These are phyloP conservation scores for Microcyclosporella mali DNA, from an alignment of 2,329 filamentous ascomycete genomes.

Conservation along the genomic window DNA sequence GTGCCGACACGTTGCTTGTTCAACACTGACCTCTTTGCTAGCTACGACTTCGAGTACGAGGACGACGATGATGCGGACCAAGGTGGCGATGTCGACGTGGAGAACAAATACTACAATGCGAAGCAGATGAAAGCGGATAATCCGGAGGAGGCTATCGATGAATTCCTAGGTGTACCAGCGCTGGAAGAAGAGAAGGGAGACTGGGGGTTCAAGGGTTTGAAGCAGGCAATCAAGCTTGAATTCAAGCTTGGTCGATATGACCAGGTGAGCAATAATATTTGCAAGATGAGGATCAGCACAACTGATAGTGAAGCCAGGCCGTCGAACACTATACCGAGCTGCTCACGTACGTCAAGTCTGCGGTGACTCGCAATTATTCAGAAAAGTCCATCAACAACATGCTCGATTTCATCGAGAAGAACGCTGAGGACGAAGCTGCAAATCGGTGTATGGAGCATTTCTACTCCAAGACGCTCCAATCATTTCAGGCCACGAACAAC, in stretches of 20 bases:
- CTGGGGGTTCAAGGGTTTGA: conserved; percentile 97
- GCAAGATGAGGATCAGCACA: conserved; percentile 1
- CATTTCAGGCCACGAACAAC: conserved; percentile 96
- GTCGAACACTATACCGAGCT: conserved; percentile 90
- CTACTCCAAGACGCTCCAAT: conserved; percentile 86
- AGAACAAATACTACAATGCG: conserved; percentile 99
- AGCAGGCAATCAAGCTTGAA: conserved; percentile 96
- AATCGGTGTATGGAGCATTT: conserved; percentile 87
- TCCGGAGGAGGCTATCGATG: conserved; percentile 79
- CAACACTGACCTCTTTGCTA: conserved; percentile 29
- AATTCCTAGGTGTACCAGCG: conserved; percentile 82
- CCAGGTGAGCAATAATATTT: conserved; percentile 49
- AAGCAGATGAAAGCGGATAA: conserved; percentile 90
- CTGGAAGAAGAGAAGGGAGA: conserved; percentile 89
- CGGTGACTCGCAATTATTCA: conserved; percentile 95
- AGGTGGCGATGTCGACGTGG: conserved; percentile 83
- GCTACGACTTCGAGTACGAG: conserved; percentile 96
- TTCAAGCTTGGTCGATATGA: conserved; percentile 87
- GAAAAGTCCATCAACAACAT: conserved; percentile 99
- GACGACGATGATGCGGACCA: conserved; percentile 88
- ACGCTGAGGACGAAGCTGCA: conserved; percentile 63
- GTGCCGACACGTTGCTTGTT: conserved; percentile 9
- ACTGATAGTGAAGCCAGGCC: conserved; percentile 51
- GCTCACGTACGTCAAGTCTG: conserved; percentile 93
- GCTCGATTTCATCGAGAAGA: conserved; percentile 95